A percentile compares a stretch with the other conserved stretches of the same genome.
phyloP scores from a whole-genome alignment of 2,329 filamentous ascomycete species.

The Aspergillus pseudoglaucus region DNA sequence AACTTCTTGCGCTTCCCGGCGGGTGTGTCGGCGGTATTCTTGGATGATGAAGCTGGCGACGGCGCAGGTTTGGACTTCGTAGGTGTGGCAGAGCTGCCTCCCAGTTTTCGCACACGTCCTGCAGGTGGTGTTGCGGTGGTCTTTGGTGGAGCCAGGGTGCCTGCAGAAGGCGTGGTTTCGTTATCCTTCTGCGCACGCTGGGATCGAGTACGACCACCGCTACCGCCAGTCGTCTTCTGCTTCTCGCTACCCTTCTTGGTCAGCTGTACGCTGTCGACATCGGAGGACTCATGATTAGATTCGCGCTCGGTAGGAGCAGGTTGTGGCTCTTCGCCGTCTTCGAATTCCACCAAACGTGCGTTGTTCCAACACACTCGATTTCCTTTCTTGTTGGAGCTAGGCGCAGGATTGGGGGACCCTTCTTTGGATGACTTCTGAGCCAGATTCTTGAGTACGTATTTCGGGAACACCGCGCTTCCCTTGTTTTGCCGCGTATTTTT shows the following conservation, averaged over 20 bases:
- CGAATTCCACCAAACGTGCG: conserved; percentile 29
- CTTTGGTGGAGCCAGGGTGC: conserved; percentile 11
- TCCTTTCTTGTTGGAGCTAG: conserved; percentile 5
- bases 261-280: conserved; percentile 9
- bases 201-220: conserved; percentile 17
- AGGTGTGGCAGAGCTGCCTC: not conserved
- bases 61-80: conserved; percentile 5
- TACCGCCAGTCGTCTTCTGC: conserved; percentile 15
- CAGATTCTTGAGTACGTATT: conserved; percentile 22
- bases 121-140: conserved; percentile 12
- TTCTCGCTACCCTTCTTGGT: conserved; percentile 16
- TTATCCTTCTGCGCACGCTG: conserved; percentile 7
- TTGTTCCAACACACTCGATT: conserved; percentile 36
- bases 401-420: not conserved
- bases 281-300: conserved; percentile 16
- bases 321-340: conserved; percentile 17
- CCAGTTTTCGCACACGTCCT: not conserved
- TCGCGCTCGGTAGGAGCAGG: conserved; percentile 7
- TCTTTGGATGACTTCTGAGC: conserved; percentile 10
- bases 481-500: conserved; percentile 40
- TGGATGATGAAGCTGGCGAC: conserved; percentile 11
- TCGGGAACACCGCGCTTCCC: conserved; percentile 30
- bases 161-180: not conserved
- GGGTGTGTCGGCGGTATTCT: conserved; percentile 13
- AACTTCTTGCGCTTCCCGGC: conserved; percentile 29